These are phyloP conservation scores for Calcarisporium arbuscula DNA, from an alignment of 2,329 filamentous ascomycete genomes.

Conservation along the genomic window DNA sequence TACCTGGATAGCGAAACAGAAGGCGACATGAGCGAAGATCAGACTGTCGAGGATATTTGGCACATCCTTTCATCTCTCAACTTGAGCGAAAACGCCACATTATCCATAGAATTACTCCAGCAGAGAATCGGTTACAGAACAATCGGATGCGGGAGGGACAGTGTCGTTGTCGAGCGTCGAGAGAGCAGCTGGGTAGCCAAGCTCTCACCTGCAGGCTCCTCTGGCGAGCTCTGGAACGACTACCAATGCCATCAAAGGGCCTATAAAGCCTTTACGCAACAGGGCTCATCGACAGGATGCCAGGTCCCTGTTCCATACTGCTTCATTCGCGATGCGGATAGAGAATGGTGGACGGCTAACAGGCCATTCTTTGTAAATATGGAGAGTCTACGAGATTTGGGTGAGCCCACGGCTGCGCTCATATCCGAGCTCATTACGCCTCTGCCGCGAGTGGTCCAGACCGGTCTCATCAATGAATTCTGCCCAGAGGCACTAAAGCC, in stretches of 20 bases:
- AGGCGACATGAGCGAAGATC: no score
- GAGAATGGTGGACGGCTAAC: no score
- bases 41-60: no score
- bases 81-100: no score
- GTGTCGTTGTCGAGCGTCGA: slow-evolving; percentile 15
- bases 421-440: slow-evolving; percentile 18
- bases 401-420: slow-evolving; percentile 13
- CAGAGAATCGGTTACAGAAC: slow-evolving; percentile 11
- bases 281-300: neutral
- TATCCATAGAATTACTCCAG: no score
- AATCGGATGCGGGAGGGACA: slow-evolving; percentile 21
- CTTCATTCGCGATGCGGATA: no score
- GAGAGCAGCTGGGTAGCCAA: slow-evolving; percentile 15
- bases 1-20: no score
- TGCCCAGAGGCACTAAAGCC: slow-evolving; percentile 8
- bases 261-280: slow-evolving; percentile 9
- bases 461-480: slow-evolving; percentile 13
- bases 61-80: no score
- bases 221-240: slow-evolving; percentile 14
- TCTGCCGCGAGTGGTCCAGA: slow-evolving; percentile 13
- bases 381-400: slow-evolving; percentile 5
- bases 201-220: slow-evolving; percentile 13
- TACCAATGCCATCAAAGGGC: slow-evolving; percentile 12
- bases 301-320: no score
- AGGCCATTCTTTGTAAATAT: neutral